Evolutionary conservation across 495 filamentous ascomycete species (phyloP).

Genomic region (Lasiosphaeria hispida): DNA sequence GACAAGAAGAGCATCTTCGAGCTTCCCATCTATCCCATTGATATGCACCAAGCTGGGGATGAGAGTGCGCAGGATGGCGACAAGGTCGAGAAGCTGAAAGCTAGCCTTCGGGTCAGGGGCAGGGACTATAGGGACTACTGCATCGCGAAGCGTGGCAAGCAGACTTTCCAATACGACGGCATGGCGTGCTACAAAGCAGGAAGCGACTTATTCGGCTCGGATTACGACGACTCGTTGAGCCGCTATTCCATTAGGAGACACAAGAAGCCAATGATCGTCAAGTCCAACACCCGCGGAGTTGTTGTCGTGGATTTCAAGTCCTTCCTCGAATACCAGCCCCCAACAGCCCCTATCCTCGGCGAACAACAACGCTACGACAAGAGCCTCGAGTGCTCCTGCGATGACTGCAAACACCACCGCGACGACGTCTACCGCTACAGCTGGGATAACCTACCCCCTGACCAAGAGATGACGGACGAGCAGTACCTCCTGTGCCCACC

Average conservation of each 20-base stretch:
- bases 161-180: slow-evolving; percentile 8
- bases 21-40: slow-evolving; percentile 10
- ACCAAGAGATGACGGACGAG: slow-evolving; percentile 10
- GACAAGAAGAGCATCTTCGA: slow-evolving; percentile 14
- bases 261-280: background rate
- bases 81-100: slow-evolving; percentile 6
- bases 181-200: slow-evolving; percentile 7
- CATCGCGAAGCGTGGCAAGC: slow-evolving; percentile 5
- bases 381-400: slow-evolving; percentile 6
- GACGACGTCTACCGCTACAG: slow-evolving; percentile 9
- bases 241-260: background rate
- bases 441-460: slow-evolving; percentile 3
- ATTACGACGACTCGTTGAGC: background rate
- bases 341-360: slow-evolving; percentile 4
- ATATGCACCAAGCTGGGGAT: slow-evolving; percentile 2
- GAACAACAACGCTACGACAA: slow-evolving; percentile 2
- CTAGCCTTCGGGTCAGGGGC: background rate
- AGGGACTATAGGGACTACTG: slow-evolving; percentile 5
- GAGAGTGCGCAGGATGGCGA: background rate
- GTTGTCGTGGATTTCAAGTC: slow-evolving; percentile 11
- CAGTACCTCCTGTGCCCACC: slow-evolving; percentile 33
- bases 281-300: background rate
- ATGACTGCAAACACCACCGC: slow-evolving; percentile 6
- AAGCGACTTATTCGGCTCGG: slow-evolving; percentile 2
- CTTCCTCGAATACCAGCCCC: slow-evolving; percentile 10